Base-by-base conservation (phyloP, 108 stramenopile genomes). In the Thalassiosira profunda region DNA sequence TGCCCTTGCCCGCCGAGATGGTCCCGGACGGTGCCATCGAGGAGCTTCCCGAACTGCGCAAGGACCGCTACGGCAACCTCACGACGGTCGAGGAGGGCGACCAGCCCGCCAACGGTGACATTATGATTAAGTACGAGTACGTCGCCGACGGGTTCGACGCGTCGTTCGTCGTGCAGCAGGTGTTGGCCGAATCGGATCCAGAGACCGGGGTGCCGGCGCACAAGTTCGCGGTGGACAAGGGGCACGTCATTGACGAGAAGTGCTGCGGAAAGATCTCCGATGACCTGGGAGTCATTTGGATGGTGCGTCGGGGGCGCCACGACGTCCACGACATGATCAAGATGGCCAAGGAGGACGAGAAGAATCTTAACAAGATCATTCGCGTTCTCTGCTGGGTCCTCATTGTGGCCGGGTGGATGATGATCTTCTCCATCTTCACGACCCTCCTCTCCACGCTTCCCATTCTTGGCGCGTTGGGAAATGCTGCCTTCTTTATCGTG, bases 251-350 rank as follows among this genome's bases (percentile, higher is more conserved):
- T 46, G 78, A 79, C 36, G 78, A 74, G 29, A 75, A 68, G 28
- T 71, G 74, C 57, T 79, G 72, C 31, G 75, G 75, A 23, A 76
- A 70, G 44, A 67, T 79, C 36, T 49, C 63, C 40, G 63, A 80
- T 48, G 74, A 83, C 56, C 70, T 83, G 18, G 82, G 82, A 28
- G 44, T 70, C 18, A 76, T 83, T 48, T 83, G 82, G 82, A 83
- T 83, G 82, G 79, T 83, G 0, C 59, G 82, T 5, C 47, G 67
- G 14, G 82, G 82, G 4, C 60, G 70, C 8, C 62, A 76, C 29
- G 66, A 70, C 42, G 58, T 83, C 12, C 29, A 58, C 5, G 78
- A 80, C 46, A 83, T 83, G 82, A 76, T 83, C 26, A 33, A 70
- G 10, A 76, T 83, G 78, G 82, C 82, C 10, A 80, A 65, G 36